phyloP scores from a whole-genome alignment of 768 basidiomycete genomes.

The Russula griseocarnosa region DNA sequence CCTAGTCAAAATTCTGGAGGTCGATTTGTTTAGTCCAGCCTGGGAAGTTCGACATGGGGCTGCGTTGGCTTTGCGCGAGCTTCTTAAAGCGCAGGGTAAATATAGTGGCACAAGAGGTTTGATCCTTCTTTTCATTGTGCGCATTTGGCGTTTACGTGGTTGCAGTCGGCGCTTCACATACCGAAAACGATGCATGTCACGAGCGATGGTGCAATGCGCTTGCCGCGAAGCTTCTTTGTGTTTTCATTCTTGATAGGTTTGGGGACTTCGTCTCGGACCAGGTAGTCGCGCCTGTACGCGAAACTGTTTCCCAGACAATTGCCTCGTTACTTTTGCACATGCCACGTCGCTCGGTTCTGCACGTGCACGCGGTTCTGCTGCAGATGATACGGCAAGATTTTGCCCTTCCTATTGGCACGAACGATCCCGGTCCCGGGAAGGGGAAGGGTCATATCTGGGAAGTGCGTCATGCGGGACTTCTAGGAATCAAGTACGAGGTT shows the following conservation, averaged over 20 bases:
- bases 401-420: slow-evolving; percentile 38
- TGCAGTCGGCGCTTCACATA: slow-evolving; percentile 47
- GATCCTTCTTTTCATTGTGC: neutral
- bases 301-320: slow-evolving; percentile 91
- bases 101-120: slow-evolving; percentile 78
- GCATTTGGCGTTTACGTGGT: slow-evolving; percentile 6
- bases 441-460: slow-evolving; percentile 80
- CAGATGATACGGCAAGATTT: slow-evolving; percentile 94
- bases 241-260: slow-evolving; percentile 95
- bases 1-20: slow-evolving; percentile 70
- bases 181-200: slow-evolving; percentile 64
- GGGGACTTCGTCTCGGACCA: slow-evolving; percentile 97
- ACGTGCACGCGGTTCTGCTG: slow-evolving; percentile 78
- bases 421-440: slow-evolving; percentile 28
- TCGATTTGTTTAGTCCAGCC: slow-evolving; percentile 75
- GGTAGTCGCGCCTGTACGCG: slow-evolving; percentile 94
- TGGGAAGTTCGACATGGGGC: slow-evolving; percentile 97
- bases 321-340: slow-evolving; percentile 87
- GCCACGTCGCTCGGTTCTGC: slow-evolving; percentile 70
- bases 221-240: slow-evolving; percentile 77
- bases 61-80: slow-evolving; percentile 83
- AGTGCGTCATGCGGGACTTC: slow-evolving; percentile 93
- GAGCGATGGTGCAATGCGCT: slow-evolving; percentile 89
- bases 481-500: slow-evolving; percentile 97
- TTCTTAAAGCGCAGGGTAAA: slow-evolving; percentile 78